These are phyloP conservation scores for Coccomyxa subellipsoidea DNA, from an alignment of 163 green algal species.

Conservation along the genomic window DNA sequence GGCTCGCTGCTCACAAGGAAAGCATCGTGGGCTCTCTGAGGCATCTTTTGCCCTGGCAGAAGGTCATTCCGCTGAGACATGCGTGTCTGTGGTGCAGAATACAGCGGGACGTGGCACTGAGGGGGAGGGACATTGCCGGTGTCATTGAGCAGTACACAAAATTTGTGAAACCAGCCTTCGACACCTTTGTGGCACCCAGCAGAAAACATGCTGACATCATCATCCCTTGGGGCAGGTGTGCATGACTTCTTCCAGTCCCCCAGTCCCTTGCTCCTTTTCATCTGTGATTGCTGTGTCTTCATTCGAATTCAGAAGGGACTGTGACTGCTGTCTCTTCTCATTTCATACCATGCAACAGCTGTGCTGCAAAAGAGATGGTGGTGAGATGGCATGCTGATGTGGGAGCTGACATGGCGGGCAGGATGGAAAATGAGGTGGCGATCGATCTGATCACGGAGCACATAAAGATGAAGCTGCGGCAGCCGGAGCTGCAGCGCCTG, in stretches of 20 bases:
- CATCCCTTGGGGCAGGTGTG: conserved; percentile 71
- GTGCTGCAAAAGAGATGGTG: too few species aligned
- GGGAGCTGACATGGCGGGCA: neutral
- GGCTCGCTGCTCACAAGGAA: too few species aligned
- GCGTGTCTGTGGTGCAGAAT: too few species aligned
- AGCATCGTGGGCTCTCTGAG: too few species aligned
- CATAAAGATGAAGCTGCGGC: conserved; percentile 91
- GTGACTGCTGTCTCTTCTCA: too few species aligned
- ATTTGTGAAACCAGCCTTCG: conserved; percentile 95
- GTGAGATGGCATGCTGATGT: too few species aligned
- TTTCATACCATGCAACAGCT: too few species aligned
- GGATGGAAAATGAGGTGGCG: conserved; percentile 82
- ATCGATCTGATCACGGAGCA: conserved; percentile 97
- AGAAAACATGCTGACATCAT: conserved; percentile 89
- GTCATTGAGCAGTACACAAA: conserved; percentile 91
- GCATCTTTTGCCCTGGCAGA: too few species aligned
- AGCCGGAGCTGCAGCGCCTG: conserved; percentile 88
- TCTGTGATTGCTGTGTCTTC: too few species aligned
- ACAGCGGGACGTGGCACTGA: conserved; percentile 84
- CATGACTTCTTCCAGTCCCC: neutral
- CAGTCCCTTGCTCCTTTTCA: too few species aligned
- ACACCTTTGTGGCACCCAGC: conserved; percentile 80
- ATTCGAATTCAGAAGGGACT: too few species aligned
- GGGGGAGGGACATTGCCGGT: conserved; percentile 80
- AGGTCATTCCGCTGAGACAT: too few species aligned